A percentile compares a stretch with the other conserved stretches of the same genome.
phyloP scores from a whole-genome alignment of 345 rosid species.

The Cardamine occulta region DNA sequence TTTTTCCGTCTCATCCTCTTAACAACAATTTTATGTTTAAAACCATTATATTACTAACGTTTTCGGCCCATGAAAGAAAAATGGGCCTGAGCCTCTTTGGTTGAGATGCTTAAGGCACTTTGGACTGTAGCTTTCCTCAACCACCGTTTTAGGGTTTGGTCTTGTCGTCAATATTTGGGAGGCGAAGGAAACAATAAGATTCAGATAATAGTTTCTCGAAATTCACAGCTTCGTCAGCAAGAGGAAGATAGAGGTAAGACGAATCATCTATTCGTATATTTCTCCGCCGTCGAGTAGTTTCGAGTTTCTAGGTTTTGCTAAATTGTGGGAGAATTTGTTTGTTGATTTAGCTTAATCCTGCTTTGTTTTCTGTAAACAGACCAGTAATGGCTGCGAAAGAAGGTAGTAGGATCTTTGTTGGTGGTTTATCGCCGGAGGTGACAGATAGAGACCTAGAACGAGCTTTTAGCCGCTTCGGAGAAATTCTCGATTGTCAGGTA shows the following conservation, averaged over 20 bases:
- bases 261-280: background rate
- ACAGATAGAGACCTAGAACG: conserved; percentile 85
- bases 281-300: background rate
- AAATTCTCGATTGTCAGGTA: conserved; percentile 88
- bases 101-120: background rate
- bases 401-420: conserved; percentile 83
- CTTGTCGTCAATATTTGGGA: conserved; percentile 13
- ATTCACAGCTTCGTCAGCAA: conserved; percentile 5
- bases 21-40: background rate
- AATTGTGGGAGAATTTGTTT: background rate
- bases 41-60: background rate
- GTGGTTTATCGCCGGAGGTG: conserved; percentile 87
- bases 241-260: conserved; percentile 28
- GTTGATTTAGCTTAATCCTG: conserved; percentile 4
- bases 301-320: conserved; percentile 10
- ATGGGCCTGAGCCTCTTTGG: background rate
- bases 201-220: conserved; percentile 9
- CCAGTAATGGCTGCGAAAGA: conserved; percentile 70
- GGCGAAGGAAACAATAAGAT: conserved; percentile 32
- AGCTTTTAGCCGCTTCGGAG: conserved; percentile 83
- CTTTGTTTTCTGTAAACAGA: background rate
- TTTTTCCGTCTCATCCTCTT: background rate
- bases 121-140: background rate
- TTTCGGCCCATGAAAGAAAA: background rate
- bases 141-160: conserved; percentile 31